phyloP scores from a whole-genome alignment of 306 rosid species.

The Trifolium subterraneum region DNA sequence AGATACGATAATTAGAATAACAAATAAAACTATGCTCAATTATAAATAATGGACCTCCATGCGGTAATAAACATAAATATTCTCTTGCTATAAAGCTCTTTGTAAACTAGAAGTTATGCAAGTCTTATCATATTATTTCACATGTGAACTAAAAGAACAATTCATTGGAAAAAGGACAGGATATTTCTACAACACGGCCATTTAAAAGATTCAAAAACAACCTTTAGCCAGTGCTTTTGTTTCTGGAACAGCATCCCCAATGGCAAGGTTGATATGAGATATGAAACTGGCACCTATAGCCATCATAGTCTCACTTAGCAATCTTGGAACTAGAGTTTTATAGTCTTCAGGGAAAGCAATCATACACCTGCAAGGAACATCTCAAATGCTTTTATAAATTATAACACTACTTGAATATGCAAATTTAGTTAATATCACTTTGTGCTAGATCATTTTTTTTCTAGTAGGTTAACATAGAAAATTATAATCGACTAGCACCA shows the following conservation, averaged over 20 bases:
- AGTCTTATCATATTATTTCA: slow-evolving; percentile 2
- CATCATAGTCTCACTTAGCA: slow-evolving; percentile 82
- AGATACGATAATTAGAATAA: slow-evolving; percentile 13
- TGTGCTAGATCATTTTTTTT: slow-evolving; percentile 22
- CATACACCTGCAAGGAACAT: slow-evolving; percentile 74
- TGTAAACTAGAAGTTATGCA: neutral
- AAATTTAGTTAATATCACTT: slow-evolving; percentile 22
- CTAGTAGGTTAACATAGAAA: slow-evolving; percentile 22
- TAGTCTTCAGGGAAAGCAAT: slow-evolving; percentile 93
- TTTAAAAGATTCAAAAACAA: slow-evolving; percentile 43
- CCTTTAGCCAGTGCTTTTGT: slow-evolving; percentile 96
- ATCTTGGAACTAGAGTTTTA: slow-evolving; percentile 81
- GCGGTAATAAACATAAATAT: neutral
- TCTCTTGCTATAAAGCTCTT: slow-evolving; percentile 20
- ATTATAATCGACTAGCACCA: slow-evolving; percentile 29
- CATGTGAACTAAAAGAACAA: slow-evolving; percentile 24
- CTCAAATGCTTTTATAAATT: slow-evolving; percentile 25
- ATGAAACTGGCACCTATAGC: slow-evolving; percentile 81
- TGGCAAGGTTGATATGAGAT: slow-evolving; percentile 83
- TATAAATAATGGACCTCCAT: neutral
- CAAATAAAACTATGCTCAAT: neutral
- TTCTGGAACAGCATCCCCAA: slow-evolving; percentile 90
- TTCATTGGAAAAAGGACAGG: slow-evolving; percentile 1
- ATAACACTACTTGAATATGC: slow-evolving; percentile 23
- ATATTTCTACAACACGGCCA: slow-evolving; percentile 19